Percentiles rank a stretch among this genome's conserved stretches.
Conservation (phyloP, 371 early-diverging fungal genomes). For the Furculomyces boomerangus region DNA sequence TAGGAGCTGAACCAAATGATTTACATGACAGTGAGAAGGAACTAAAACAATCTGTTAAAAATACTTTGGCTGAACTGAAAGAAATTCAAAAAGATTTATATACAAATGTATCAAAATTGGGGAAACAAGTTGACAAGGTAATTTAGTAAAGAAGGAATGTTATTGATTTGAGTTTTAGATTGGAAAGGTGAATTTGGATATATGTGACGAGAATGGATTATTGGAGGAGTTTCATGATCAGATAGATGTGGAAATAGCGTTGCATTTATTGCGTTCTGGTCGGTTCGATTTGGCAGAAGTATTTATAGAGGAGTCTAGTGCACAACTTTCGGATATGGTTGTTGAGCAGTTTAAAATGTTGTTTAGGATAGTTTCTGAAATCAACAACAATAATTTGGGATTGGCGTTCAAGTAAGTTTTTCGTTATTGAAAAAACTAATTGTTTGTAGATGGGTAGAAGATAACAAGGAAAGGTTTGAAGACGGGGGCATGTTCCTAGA, state of each 20-base stretch:
- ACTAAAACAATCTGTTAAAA: too few relatives aligned
- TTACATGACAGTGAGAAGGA: too few relatives aligned
- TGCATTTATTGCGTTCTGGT: slow-evolving; percentile 79
- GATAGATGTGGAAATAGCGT: slow-evolving; percentile 37
- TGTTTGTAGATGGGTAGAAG: slow-evolving; percentile 46
- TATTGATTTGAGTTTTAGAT: slow-evolving; percentile 21
- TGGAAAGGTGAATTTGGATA: slow-evolving; percentile 39
- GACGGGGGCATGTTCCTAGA: slow-evolving; percentile 48
- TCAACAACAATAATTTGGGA: slow-evolving; percentile 25
- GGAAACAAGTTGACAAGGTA: slow-evolving; percentile 62
- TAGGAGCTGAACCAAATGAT: too few relatives aligned
- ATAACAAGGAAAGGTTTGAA: slow-evolving; percentile 34
- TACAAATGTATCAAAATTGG: slow-evolving; percentile 36
- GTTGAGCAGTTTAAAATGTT: slow-evolving; percentile 37
- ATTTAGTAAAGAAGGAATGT: slow-evolving; percentile 1
- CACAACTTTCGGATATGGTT: slow-evolving; percentile 22
- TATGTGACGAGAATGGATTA: slow-evolving; percentile 38
- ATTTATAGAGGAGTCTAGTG: slow-evolving; percentile 22
- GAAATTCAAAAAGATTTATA: slow-evolving; percentile 53
- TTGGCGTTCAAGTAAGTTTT: slow-evolving; percentile 31
- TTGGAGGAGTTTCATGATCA: slow-evolving; percentile 41
- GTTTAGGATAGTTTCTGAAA: slow-evolving; percentile 29
- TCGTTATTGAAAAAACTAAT: neutral
- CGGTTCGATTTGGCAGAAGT: slow-evolving; percentile 52
- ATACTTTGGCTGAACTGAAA: slow-evolving; percentile 4